A percentile compares a stretch with the other conserved stretches of the same genome.
Evolutionary conservation across 2,329 filamentous ascomycete species (phyloP).

Genomic region (Exserohilum turcica): DNA sequence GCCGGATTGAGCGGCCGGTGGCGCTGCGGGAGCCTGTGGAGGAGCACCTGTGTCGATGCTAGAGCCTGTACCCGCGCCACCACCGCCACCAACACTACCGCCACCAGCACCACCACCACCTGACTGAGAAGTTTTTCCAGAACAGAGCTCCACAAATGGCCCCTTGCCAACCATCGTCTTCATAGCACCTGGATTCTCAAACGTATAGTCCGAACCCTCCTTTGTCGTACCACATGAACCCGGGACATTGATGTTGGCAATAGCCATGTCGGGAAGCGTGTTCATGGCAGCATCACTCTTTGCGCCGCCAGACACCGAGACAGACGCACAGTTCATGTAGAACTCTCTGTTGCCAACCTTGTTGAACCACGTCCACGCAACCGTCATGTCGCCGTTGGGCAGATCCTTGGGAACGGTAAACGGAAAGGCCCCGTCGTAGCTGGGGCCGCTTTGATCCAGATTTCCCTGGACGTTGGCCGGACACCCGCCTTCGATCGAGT

Average conservation of each 20-base stretch:
- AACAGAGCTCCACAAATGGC: conserved; percentile 34
- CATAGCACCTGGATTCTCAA: conserved; percentile 68
- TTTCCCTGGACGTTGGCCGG: conserved; percentile 51
- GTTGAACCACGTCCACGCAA: conserved; percentile 95
- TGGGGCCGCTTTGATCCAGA: conserved; percentile 45
- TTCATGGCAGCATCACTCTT: conserved; percentile 59
- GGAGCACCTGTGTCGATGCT: conserved; percentile 3
- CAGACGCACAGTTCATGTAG: conserved; percentile 81
- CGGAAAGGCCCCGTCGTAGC: conserved; percentile 35
- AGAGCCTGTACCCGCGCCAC: not conserved
- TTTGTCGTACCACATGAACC: conserved; percentile 56
- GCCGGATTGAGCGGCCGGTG: conserved; percentile 20
- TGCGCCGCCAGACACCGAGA: conserved; percentile 64
- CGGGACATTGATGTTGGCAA: conserved; percentile 64
- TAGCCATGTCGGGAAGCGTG: conserved; percentile 72
- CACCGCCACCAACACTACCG: not conserved
- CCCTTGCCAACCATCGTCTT: conserved; percentile 42
- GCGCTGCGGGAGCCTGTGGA: not conserved
- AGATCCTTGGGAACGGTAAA: conserved; percentile 69
- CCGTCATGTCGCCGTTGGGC: conserved; percentile 71
- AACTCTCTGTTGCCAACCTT: conserved; percentile 87
- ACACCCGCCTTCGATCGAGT: conserved; percentile 85
- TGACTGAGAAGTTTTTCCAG: conserved; percentile 13
- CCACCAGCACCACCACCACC: conserved; percentile 5
- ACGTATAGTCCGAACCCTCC: conserved; percentile 55